phyloP scores from a whole-genome alignment of 139 green algal species.

The Eudorina sp. region DNA sequence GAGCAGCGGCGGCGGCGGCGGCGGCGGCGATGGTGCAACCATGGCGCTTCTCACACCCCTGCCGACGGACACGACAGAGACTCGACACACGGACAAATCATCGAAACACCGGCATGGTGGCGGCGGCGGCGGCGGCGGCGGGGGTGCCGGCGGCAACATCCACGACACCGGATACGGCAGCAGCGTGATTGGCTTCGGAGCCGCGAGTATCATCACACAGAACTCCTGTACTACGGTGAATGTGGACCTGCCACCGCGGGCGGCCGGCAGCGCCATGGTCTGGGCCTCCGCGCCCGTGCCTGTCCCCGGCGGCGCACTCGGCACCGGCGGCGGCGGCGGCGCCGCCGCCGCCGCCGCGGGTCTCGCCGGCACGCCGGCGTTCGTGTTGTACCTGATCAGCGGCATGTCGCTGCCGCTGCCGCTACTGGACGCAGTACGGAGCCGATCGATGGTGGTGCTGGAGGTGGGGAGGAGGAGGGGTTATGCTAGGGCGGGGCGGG shows the following conservation, averaged over 20 bases:
- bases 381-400: slow-evolving; percentile 23
- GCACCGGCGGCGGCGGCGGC: background rate
- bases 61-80: too few species aligned
- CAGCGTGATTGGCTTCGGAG: too few species aligned
- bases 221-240: too few species aligned
- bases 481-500: background rate
- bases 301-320: background rate
- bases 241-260: too few species aligned
- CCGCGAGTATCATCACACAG: too few species aligned
- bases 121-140: background rate
- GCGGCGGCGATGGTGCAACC: background rate
- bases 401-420: background rate
- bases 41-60: too few species aligned
- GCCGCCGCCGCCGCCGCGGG: background rate
- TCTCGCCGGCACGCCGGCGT: background rate
- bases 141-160: too few species aligned
- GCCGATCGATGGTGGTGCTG: background rate
- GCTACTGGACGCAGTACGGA: slow-evolving; percentile 12
- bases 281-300: background rate
- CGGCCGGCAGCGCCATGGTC: too few species aligned
- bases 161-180: too few species aligned
- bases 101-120: background rate
- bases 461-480: background rate
- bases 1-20: background rate
- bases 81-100: too few species aligned